Conservation (phyloP, 139 green algal genomes). For the Micractinium conductrix region DNA sequence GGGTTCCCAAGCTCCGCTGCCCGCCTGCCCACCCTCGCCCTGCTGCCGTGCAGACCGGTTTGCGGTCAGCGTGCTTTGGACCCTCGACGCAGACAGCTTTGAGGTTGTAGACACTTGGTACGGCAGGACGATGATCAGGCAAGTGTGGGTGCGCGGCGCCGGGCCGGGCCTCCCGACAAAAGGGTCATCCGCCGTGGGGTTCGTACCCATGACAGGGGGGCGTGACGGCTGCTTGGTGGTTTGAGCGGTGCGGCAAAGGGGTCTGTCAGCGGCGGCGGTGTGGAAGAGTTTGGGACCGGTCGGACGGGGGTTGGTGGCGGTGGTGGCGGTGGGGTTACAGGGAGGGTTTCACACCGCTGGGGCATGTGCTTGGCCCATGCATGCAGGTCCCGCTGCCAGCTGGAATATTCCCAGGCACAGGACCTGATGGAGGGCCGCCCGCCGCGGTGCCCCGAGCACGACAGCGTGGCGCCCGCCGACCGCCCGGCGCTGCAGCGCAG, state of each 20-base stretch:
- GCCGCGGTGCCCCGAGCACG: slow-evolving; percentile 22
- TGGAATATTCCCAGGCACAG: slow-evolving; percentile 80
- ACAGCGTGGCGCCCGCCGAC: slow-evolving; percentile 34
- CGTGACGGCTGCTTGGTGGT: too few species aligned
- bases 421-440: slow-evolving; percentile 59
- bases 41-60: slow-evolving; percentile 55
- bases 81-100: slow-evolving; percentile 72
- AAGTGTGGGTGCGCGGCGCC: background rate
- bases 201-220: too few species aligned
- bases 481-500: slow-evolving; percentile 15
- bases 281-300: too few species aligned
- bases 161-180: too few species aligned
- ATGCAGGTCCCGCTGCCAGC: slow-evolving; percentile 65
- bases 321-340: too few species aligned
- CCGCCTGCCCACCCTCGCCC: background rate
- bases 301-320: too few species aligned
- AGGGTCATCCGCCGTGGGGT: too few species aligned
- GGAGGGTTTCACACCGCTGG: too few species aligned
- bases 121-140: slow-evolving; percentile 35
- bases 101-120: slow-evolving; percentile 62
- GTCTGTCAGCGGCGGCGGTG: too few species aligned
- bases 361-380: background rate
- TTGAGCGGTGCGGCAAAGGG: too few species aligned
- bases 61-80: slow-evolving; percentile 91
- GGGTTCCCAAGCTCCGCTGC: too few species aligned